Conservation (phyloP, 2,329 filamentous ascomycete species). For the Botrytis tulipae region DNA sequence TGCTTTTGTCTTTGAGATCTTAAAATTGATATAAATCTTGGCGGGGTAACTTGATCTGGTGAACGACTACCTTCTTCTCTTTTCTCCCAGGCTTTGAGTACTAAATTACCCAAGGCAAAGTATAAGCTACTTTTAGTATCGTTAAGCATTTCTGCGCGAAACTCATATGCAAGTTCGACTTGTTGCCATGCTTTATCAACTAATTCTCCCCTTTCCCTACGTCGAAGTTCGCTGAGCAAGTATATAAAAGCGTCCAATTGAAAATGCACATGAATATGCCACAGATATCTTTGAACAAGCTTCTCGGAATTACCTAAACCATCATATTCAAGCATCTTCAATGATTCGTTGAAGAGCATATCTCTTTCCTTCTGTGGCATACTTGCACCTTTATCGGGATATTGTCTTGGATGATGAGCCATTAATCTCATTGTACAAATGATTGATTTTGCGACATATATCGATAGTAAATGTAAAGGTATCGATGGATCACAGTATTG, state of each 20-base stretch:
- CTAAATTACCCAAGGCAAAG: conserved; percentile 35
- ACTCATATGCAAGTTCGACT: conserved; percentile 35
- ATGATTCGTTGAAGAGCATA: conserved; percentile 38
- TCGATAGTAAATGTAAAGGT: conserved; percentile 40
- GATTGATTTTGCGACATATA: conserved; percentile 34
- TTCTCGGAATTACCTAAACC: conserved; percentile 35
- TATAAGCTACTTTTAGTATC: conserved; percentile 35
- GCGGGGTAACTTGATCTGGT: conserved; percentile 10
- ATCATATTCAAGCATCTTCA: conserved; percentile 42
- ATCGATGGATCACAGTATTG: conserved; percentile 44
- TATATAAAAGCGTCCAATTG: conserved; percentile 41
- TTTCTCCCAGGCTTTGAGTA: conserved; percentile 36
- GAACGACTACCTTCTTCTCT: conserved; percentile 31
- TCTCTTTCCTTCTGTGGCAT: conserved; percentile 39
- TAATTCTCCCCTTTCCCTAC: conserved; percentile 34
- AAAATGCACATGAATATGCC: conserved; percentile 40
- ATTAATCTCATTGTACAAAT: conserved; percentile 38
- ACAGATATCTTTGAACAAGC: conserved; percentile 36
- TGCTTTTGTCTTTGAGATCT: conserved; percentile 29
- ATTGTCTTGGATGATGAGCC: conserved; percentile 38
- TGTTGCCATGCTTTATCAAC: conserved; percentile 38
- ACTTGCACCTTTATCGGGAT: conserved; percentile 34
- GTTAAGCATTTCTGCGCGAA: conserved; percentile 35
- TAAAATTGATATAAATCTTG: conserved; percentile 22
- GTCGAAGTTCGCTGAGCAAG: conserved; percentile 39